Percentiles rank a stretch among this genome's conserved stretches.
phyloP scores from a whole-genome alignment of 345 rosid species.

The Sonneratia caseolaris region DNA sequence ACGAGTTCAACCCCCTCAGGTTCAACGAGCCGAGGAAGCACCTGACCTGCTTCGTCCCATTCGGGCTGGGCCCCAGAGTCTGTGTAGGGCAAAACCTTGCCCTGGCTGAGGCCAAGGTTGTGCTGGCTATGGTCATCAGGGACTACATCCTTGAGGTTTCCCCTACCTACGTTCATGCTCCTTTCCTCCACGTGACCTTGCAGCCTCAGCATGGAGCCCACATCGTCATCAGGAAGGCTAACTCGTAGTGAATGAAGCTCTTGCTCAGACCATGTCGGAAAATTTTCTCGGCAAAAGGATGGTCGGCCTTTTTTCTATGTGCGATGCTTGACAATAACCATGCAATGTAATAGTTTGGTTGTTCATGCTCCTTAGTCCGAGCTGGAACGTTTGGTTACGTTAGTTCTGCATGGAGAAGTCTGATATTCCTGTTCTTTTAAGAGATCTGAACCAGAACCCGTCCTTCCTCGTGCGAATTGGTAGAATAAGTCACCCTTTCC shows the following conservation, averaged over 20 bases:
- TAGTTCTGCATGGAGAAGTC: too few species aligned
- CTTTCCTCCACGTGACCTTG: constrained; percentile 33
- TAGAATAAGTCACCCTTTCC: too few species aligned
- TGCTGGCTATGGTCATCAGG: constrained; percentile 44
- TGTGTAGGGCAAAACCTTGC: constrained; percentile 57
- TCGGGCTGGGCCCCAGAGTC: constrained; percentile 48
- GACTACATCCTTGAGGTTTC: constrained; percentile 36
- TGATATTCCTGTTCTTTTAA: too few species aligned
- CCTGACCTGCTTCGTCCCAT: constrained; percentile 39
- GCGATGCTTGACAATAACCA: too few species aligned
- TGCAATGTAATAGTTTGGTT: too few species aligned
- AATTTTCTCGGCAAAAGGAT: neutral
- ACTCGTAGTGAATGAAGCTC: neutral
- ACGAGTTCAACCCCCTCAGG: constrained; percentile 55
- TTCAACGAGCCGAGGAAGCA: constrained; percentile 41
- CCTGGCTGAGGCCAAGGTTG: constrained; percentile 40
- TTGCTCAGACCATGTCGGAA: neutral
- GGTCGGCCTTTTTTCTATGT: neutral
- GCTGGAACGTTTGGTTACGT: too few species aligned
- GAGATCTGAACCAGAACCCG: too few species aligned
- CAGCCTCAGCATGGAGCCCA: constrained; percentile 71
- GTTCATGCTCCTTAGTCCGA: too few species aligned
- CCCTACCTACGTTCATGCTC: constrained; percentile 67
- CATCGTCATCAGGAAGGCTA: constrained; percentile 37
- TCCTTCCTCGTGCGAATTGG: too few species aligned